Evolutionary conservation across 306 rosid species (phyloP).

Genomic region (Lagenaria siceraria): DNA sequence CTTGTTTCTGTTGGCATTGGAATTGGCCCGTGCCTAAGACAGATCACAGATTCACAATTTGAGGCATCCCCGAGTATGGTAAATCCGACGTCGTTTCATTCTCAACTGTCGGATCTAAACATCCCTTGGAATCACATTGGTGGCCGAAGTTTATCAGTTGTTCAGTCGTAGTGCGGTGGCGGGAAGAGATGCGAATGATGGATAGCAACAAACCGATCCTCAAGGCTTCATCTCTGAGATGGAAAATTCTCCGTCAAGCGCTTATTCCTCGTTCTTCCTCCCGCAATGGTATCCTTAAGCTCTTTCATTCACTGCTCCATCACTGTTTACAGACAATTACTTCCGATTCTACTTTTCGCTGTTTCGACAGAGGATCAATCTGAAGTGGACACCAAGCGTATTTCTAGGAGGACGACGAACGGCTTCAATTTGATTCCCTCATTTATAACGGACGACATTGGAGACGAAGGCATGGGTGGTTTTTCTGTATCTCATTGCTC

Average conservation of each 20-base stretch:
- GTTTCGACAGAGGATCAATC: conserved; percentile 32
- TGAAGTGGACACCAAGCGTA: conserved; percentile 25
- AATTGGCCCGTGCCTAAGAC: no score
- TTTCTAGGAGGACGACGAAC: conserved; percentile 47
- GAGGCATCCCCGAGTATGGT: no score
- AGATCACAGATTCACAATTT: no score
- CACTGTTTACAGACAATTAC: background rate
- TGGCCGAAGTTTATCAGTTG: background rate
- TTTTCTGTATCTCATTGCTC: background rate
- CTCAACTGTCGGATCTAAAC: background rate
- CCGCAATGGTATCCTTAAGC: conserved; percentile 11
- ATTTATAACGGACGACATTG: conserved; percentile 16
- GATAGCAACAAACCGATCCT: conserved; percentile 9
- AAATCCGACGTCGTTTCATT: background rate
- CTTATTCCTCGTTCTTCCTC: conserved; percentile 32
- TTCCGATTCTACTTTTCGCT: background rate
- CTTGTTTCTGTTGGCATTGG: no score
- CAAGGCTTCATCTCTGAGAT: conserved; percentile 59
- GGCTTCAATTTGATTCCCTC: conserved; percentile 79
- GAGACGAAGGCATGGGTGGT: background rate
- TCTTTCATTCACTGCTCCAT: background rate
- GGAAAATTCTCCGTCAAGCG: conserved; percentile 70
- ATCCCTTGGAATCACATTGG: background rate
- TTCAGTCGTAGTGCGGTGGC: background rate
- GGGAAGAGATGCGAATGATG: conserved; percentile 8